Base-by-base conservation (phyloP, 345 rosid genomes). In the Moringa oleifera region DNA sequence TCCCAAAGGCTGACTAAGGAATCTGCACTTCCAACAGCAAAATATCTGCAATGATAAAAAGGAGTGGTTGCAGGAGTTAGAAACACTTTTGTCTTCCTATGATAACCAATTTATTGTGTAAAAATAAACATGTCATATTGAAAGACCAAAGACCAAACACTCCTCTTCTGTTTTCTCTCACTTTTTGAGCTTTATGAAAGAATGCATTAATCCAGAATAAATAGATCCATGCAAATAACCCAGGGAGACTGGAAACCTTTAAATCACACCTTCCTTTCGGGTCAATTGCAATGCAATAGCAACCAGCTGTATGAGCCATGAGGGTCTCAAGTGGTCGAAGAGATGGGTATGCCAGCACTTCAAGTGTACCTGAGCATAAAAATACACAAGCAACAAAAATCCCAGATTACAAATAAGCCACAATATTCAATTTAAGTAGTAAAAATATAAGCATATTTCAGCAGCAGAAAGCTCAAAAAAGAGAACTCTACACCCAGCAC, bases 21-120 rank as follows among this genome's bases (percentile, higher is more conserved):
- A 83, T 90, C 99, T 12, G 99, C 97, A 83, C 99, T 94, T 68
- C 99, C 99, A 24, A 94, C 95, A 57, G 97, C 97, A 81, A 94
- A 94, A 75, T 90, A 88, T 70, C 97, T 90, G 85, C 51, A 18
- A 51, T 36, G 50, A 49, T 11, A 49, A 51, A 53, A 41, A 58
- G 25, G 24, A 16, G 65, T 24, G 22, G 54, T 18, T 24, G 22
- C 20, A 51, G 47, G 12, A 41, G 17, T 7, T 9, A 41, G 12
- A 41, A 41, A 41, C 9, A 11, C 6, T 7, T 9, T 41, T 28
- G 33, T 41, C 47, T 41, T 4, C 12, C 6, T 7, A 15, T 11
- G 37, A 33, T 11, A 33, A 33, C 37, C 37, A 33, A 4, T n/a
- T n/a, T n/a, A n/a, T n/a, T 4, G 37, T 33, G 5, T 33, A 11